These are phyloP conservation scores for Septoria petroselini DNA, from an alignment of 2,329 filamentous ascomycete genomes.

Conservation along the genomic window DNA sequence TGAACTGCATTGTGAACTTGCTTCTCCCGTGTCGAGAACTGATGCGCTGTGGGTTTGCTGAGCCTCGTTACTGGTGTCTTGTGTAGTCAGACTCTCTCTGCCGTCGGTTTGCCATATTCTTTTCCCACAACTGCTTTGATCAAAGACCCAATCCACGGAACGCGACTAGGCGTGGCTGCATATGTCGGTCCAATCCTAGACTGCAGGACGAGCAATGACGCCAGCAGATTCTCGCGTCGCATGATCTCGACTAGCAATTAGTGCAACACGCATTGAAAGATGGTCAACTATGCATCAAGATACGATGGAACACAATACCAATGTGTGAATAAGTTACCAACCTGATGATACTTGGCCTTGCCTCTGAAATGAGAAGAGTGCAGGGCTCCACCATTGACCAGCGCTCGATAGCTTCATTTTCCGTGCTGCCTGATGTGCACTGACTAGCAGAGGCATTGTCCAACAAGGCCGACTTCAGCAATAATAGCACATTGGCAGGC, in stretches of 20 bases:
- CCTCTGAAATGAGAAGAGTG: too few species aligned
- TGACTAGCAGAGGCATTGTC: background rate
- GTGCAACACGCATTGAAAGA: background rate
- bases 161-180: background rate
- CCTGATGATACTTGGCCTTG: too few species aligned
- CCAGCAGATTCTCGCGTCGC: background rate
- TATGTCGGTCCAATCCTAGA: background rate
- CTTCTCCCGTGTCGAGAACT: background rate
- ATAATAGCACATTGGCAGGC: conserved; percentile 2
- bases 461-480: background rate
- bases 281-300: too few species aligned
- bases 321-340: too few species aligned
- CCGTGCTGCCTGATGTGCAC: too few species aligned
- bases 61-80: background rate
- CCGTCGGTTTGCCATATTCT: too few species aligned
- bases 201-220: background rate
- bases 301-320: too few species aligned
- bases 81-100: too few species aligned
- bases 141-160: too few species aligned
- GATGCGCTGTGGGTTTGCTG: background rate
- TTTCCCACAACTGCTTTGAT: too few species aligned
- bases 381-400: too few species aligned
- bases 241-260: background rate
- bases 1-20: background rate
- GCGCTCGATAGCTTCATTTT: too few species aligned